A percentile compares a stretch with the other conserved stretches of the same genome.
Evolutionary conservation across 768 basidiomycete genomes (phyloP).

Genomic region (Phlegmacium glaucopus): DNA sequence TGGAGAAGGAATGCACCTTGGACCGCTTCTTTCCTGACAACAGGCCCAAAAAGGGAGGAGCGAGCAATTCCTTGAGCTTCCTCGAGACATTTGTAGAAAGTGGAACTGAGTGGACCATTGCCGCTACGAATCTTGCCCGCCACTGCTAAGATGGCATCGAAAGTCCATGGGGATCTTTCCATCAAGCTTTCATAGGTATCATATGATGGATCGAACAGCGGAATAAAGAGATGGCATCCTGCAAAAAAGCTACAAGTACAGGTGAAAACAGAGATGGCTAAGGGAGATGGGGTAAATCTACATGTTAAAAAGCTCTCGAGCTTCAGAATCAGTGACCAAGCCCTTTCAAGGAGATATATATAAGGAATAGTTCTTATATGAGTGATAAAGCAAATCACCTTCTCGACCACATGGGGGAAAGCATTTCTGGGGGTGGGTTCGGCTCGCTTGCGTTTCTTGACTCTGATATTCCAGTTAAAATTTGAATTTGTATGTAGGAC

Average conservation of each 20-base stretch:
- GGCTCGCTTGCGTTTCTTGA: conserved; percentile 81
- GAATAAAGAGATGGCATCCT: conserved; percentile 95
- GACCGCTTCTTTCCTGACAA: conserved; percentile 92
- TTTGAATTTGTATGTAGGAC: conserved; percentile 2
- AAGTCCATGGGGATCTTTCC: conserved; percentile 94
- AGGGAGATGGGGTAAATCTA: conserved; percentile 37
- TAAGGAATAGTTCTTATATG: neutral
- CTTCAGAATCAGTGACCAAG: conserved; percentile 81
- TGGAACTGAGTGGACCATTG: conserved; percentile 77
- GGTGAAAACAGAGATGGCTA: conserved; percentile 33
- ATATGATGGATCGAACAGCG: conserved; percentile 88
- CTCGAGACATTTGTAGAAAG: conserved; percentile 89
- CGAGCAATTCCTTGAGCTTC: conserved; percentile 96
- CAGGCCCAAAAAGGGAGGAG: conserved; percentile 89
- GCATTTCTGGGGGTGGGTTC: conserved; percentile 83
- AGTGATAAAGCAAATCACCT: conserved; percentile 39
- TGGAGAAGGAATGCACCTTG: conserved; percentile 54
- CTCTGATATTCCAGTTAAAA: conserved; percentile 35
- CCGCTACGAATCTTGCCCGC: conserved; percentile 91
- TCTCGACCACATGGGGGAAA: conserved; percentile 87
- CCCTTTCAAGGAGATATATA: conserved; percentile 45
- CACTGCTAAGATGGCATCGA: conserved; percentile 89
- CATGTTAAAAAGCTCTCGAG: conserved; percentile 90
- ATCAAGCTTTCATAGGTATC: conserved; percentile 91
- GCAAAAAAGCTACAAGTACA: conserved; percentile 78